Base-by-base conservation (phyloP, 2,329 filamentous ascomycete genomes). In the Pyricularia sp. region DNA sequence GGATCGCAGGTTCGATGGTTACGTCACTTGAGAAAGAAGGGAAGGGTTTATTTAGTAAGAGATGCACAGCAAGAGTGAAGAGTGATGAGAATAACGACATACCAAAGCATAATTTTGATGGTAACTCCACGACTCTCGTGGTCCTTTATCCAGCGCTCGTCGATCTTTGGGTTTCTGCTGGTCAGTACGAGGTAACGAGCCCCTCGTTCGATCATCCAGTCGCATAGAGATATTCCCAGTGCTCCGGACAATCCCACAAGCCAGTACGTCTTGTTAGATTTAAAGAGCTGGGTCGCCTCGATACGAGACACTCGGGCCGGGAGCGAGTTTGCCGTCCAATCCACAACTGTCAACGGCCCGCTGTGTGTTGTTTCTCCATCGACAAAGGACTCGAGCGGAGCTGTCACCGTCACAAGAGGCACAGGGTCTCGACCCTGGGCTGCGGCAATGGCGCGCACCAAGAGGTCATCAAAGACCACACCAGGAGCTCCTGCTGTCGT, bases 171-270 rank as follows among this genome's bases (percentile, higher is more conserved):
- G 26, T 30, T 61, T 24, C 59, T 28, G 26, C 60, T 62, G 4
- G 24, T 62, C 26, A 62, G 24, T 16, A 62, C 60, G 10, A 62
- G 60, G 35, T 75, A 66, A 12, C 72, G 67, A 0, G 77, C 78
- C 0, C 78, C 78, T 8, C 71, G 70, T 0, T 59, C 62, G 1
- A 74, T 70, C 77, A 79, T 79, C 75, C 73, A 80, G 44, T 72
- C 63, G 55, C 71, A 74, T 0, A 79, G 69, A 0, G 78, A 76
- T 9, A 71, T 71, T 1, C 78, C 78, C 1, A 78, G 60, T 12
- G 13, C 60, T 0, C 75, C 72, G 0, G 72, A 71, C 1, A 77
- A 66, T 1, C 76, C 76, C 5, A 75, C 68, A 1, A 78, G 69
- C 7, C 72, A 67, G 63, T 77, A 77, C 0, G 75, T 76, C 55